A percentile compares a stretch with the other conserved stretches of the same genome.
These are phyloP conservation scores for Monosporozyma unispora DNA, from an alignment of 805 yeast species.

Conservation along the genomic window DNA sequence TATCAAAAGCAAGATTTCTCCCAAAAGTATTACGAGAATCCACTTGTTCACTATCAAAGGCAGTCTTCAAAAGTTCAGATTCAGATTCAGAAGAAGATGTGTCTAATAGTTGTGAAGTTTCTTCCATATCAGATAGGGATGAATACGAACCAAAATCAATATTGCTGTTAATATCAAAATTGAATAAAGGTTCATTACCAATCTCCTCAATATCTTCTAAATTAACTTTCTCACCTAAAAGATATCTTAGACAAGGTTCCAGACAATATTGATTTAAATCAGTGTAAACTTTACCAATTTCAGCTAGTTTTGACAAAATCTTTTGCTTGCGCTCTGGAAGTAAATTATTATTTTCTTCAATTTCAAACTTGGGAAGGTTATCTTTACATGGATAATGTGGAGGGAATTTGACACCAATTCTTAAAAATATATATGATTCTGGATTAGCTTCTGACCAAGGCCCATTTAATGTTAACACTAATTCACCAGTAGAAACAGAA, in stretches of 20 bases:
- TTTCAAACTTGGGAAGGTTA: constrained; percentile 42
- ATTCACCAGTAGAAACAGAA: constrained; percentile 75
- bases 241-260: constrained; percentile 66
- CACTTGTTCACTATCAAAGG: constrained; percentile 10
- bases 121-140: constrained; percentile 27
- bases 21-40: constrained; percentile 10
- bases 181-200: constrained; percentile 30
- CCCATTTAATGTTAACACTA: constrained; percentile 72
- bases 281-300: constrained; percentile 50
- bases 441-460: constrained; percentile 47
- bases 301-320: constrained; percentile 42
- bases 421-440: constrained; percentile 46
- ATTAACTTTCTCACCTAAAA: constrained; percentile 72
- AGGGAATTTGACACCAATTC: constrained; percentile 68
- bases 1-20: constrained; percentile 41
- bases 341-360: constrained; percentile 76
- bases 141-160: constrained; percentile 30
- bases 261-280: constrained; percentile 56
- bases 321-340: constrained; percentile 39
- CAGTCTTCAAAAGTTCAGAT: constrained; percentile 30
- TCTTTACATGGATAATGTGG: constrained; percentile 55
- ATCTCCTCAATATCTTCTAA: constrained; percentile 33
- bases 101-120: constrained; percentile 18
- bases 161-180: constrained; percentile 25
- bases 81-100: constrained; percentile 33